phyloP scores from a whole-genome alignment of 768 basidiomycete species.

The Collybia nuda region DNA sequence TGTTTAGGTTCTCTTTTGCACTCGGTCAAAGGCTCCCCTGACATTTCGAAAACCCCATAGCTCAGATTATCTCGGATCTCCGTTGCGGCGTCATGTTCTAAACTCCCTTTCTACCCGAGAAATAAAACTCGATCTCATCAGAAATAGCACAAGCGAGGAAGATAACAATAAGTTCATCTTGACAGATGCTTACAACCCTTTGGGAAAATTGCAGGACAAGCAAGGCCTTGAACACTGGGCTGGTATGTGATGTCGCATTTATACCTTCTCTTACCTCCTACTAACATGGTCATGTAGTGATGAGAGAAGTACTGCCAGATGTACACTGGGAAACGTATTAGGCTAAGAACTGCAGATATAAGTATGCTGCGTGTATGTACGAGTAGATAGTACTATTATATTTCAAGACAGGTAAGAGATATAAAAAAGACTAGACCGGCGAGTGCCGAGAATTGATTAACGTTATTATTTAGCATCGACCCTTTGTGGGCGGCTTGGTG shows the following conservation, averaged over 20 bases:
- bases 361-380: neutral
- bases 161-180: conserved; percentile 50
- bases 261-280: conserved; percentile 1
- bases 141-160: conserved; percentile 28
- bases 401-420: neutral
- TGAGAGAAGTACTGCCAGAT: conserved; percentile 75
- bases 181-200: conserved; percentile 59
- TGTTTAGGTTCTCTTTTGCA: conserved; percentile 81
- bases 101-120: conserved; percentile 52
- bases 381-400: neutral
- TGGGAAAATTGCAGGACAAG: conserved; percentile 65
- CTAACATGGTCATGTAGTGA: conserved; percentile 44
- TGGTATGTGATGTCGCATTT: conserved; percentile 40
- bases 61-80: conserved; percentile 70
- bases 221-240: conserved; percentile 77
- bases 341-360: conserved; percentile 6
- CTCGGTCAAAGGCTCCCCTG: conserved; percentile 48
- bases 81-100: conserved; percentile 63
- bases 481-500: too few species aligned
- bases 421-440: too few species aligned
- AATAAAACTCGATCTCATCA: conserved; percentile 44
- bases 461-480: too few species aligned
- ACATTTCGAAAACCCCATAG: conserved; percentile 54
- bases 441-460: too few species aligned
- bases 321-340: conserved; percentile 79